Conservation (phyloP, 192 early-diverging fungal species). For the Gamsiella multidivaricata region DNA sequence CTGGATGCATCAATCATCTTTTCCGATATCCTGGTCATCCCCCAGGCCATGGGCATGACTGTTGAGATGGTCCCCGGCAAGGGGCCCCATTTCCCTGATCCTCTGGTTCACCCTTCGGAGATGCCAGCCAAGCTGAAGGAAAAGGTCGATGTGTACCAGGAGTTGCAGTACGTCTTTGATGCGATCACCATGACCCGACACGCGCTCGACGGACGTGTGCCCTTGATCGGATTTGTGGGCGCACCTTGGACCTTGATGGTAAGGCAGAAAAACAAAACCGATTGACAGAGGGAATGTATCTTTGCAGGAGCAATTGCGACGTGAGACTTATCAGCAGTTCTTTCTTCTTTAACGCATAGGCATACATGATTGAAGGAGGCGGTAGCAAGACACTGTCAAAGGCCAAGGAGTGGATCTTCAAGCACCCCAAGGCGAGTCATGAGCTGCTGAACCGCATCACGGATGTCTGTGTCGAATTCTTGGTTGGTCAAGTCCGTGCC, state of each 20-base stretch:
- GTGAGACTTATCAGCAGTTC: neutral
- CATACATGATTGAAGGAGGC: slow-evolving; percentile 99
- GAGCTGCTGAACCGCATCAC: slow-evolving; percentile 83
- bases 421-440: slow-evolving; percentile 78
- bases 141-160: slow-evolving; percentile 76
- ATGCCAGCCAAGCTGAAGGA: slow-evolving; percentile 67
- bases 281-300: neutral
- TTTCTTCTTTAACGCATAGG: slow-evolving; percentile 48
- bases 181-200: slow-evolving; percentile 94
- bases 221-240: slow-evolving; percentile 95
- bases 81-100: slow-evolving; percentile 91
- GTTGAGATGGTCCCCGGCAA: slow-evolving; percentile 94
- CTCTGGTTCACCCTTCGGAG: slow-evolving; percentile 78
- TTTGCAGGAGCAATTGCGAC: neutral
- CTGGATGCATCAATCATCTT: slow-evolving; percentile 99
- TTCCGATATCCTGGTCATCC: slow-evolving; percentile 97
- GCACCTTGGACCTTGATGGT: slow-evolving; percentile 97
- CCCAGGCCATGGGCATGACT: slow-evolving; percentile 94
- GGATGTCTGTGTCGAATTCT: slow-evolving; percentile 86
- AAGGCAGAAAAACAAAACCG: neutral
- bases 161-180: slow-evolving; percentile 91
- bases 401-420: slow-evolving; percentile 93
- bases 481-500: slow-evolving; percentile 93
- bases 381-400: slow-evolving; percentile 91
- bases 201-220: slow-evolving; percentile 84